A percentile compares a stretch with the other conserved stretches of the same genome.
Evolutionary conservation across 768 basidiomycete genomes (phyloP).

Genomic region (Hortiboletus campestris): DNA sequence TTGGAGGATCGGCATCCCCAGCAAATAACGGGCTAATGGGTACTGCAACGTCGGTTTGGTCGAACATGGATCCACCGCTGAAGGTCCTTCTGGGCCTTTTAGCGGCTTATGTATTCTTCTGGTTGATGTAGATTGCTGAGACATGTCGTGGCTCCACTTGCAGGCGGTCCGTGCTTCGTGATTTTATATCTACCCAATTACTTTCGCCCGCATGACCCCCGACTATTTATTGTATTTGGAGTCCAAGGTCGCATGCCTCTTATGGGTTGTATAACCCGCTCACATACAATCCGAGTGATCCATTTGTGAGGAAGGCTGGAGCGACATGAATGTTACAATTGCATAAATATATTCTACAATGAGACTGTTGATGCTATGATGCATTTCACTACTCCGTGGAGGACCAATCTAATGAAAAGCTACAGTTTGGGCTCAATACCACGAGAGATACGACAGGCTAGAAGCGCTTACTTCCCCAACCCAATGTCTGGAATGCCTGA

Average conservation of each 20-base stretch:
- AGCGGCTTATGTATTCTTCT: constrained; percentile 60
- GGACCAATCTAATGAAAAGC: constrained; percentile 7
- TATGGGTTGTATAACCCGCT: neutral
- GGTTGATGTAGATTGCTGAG: constrained; percentile 41
- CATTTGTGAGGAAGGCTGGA: neutral
- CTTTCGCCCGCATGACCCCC: neutral
- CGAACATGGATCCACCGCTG: constrained; percentile 62
- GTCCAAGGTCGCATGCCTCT: neutral
- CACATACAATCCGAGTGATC: neutral
- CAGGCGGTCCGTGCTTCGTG: neutral
- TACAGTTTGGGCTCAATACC: constrained; percentile 3
- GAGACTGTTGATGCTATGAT: neutral
- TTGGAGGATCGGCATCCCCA: constrained; percentile 50
- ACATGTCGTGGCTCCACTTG: neutral
- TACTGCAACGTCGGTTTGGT: constrained; percentile 37
- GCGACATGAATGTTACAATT: constrained; percentile 2
- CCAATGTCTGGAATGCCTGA: constrained; percentile 50
- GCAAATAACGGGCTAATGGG: constrained; percentile 35
- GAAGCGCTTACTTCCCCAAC: constrained; percentile 43
- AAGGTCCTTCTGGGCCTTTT: constrained; percentile 63
- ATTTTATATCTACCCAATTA: neutral
- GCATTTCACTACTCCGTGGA: neutral
- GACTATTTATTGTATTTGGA: neutral
- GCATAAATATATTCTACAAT: neutral
- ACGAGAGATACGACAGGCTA: neutral